These are phyloP conservation scores for Penicillium oxalicum DNA, from an alignment of 2,329 filamentous ascomycete species.

Conservation along the genomic window DNA sequence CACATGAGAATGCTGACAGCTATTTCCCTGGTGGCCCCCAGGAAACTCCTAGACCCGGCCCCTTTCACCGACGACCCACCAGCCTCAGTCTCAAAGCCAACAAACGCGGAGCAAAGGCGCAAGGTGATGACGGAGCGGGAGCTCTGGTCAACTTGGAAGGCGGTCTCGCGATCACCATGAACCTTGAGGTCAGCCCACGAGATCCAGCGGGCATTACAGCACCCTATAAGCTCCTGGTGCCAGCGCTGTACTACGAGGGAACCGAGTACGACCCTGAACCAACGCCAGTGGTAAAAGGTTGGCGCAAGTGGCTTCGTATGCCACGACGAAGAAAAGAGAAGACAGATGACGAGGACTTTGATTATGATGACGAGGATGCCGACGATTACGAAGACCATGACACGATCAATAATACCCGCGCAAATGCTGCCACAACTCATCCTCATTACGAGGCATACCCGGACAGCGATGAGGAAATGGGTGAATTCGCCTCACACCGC, in stretches of 20 bases:
- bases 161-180: conserved; percentile 79
- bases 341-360: conserved; percentile 14
- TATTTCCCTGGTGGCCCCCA: conserved; percentile 25
- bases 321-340: conserved; percentile 23
- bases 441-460: conserved; percentile 19
- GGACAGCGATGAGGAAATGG: conserved; percentile 18
- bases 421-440: conserved; percentile 16
- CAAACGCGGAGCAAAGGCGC: conserved; percentile 50
- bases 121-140: conserved; percentile 47
- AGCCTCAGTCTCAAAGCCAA: conserved; percentile 59
- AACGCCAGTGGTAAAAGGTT: conserved; percentile 32
- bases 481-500: conserved; percentile 14
- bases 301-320: conserved; percentile 35
- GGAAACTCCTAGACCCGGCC: conserved; percentile 30
- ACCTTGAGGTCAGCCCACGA: conserved; percentile 78
- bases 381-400: conserved; percentile 22
- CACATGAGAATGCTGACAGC: conserved; percentile 27
- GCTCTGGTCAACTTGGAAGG: conserved; percentile 68
- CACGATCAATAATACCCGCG: conserved; percentile 21
- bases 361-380: conserved; percentile 15
- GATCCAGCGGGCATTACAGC: conserved; percentile 84
- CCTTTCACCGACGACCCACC: conserved; percentile 65
- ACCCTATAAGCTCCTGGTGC: conserved; percentile 81
- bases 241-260: conserved; percentile 58
- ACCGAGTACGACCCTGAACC: conserved; percentile 34